phyloP scores from a whole-genome alignment of 2,329 filamentous ascomycete genomes.

The Colletotrichum acutatum region DNA sequence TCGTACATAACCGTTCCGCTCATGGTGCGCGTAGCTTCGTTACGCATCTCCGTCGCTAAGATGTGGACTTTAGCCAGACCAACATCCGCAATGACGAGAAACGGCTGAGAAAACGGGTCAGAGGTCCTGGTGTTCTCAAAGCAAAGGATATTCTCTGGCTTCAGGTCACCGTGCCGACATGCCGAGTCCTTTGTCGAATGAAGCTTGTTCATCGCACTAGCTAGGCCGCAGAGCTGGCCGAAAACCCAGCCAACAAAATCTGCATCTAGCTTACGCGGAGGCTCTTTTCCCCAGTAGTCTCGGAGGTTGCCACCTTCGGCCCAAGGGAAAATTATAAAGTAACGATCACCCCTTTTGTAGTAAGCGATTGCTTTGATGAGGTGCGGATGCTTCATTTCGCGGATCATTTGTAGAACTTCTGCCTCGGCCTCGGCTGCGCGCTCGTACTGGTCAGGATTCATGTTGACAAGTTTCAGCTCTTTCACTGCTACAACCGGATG shows the following conservation, averaged over 20 bases:
- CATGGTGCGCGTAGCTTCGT: neutral
- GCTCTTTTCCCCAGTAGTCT: neutral
- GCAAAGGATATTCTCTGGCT: constrained; percentile 25
- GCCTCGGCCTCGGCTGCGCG: neutral
- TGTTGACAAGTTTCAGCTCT: neutral
- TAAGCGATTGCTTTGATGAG: constrained; percentile 2
- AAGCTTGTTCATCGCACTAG: neutral
- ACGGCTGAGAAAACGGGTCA: neutral
- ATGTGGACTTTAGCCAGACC: neutral
- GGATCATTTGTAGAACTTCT: neutral
- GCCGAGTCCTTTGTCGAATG: neutral
- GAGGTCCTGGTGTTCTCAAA: neutral
- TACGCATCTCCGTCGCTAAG: neutral
- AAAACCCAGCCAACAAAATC: neutral
- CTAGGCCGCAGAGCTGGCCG: neutral
- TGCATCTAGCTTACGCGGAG: neutral
- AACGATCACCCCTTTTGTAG: neutral
- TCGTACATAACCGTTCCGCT: constrained; percentile 5
- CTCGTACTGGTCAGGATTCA: neutral
- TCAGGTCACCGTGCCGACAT: constrained; percentile 19
- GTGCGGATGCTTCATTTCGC: neutral
- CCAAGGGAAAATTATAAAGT: constrained; percentile 14
- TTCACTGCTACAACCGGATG: neutral
- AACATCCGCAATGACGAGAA: constrained; percentile 11
- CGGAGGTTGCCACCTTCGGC: constrained; percentile 10